Evolutionary conservation across 208 protist genomes (phyloP), one percentile per base, ranked within the genome.

Genomic region (Polymyxa betae): DNA sequence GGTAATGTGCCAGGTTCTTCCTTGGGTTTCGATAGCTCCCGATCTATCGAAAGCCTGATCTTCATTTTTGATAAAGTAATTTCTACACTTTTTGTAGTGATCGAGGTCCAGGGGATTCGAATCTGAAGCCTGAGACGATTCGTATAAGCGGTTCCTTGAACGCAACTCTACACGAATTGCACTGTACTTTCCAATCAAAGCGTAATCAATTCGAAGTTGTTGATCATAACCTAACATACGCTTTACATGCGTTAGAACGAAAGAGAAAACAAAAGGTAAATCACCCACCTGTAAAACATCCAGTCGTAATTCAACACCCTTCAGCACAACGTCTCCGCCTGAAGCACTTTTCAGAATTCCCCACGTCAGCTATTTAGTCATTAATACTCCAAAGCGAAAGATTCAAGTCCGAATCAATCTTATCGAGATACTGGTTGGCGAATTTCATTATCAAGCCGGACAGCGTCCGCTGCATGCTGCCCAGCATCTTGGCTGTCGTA

Each of bases 341-440:
- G 54, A 29, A 66, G 54, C 16, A 29, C 16, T 16, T 32, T 16
- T 66, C 54, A 66, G 16, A 29, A 66, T 66, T 66, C 54, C 16
- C 16, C 16, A 16, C 20, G 29, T 16, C 29, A 66, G 16, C 20
- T 16, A 66, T 29, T 66, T 16, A 29, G 20, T 32, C 20, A 66
- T 66, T 32, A 16, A 29, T 66, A 66, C 54, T 66, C 54, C 54
- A 66, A 16, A 66, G 54, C 54, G 54, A 66, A 29, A 66, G 54
- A 66, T 66, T 66, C 54, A 66, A 29, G 54, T 66, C 54, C 54
- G 54, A 32, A 66, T 66, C 54, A 29, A 66, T 66, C 20, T 66
- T 66, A 16, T 32, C 54, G 54, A 66, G 54, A 66, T 66, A 66
- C 20, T 66, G 16, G 20, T 66, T 16, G 54, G 54, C 54, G 54